These are phyloP conservation scores for Apiospora arundinis DNA, from an alignment of 2,329 filamentous ascomycete species.

Conservation along the genomic window DNA sequence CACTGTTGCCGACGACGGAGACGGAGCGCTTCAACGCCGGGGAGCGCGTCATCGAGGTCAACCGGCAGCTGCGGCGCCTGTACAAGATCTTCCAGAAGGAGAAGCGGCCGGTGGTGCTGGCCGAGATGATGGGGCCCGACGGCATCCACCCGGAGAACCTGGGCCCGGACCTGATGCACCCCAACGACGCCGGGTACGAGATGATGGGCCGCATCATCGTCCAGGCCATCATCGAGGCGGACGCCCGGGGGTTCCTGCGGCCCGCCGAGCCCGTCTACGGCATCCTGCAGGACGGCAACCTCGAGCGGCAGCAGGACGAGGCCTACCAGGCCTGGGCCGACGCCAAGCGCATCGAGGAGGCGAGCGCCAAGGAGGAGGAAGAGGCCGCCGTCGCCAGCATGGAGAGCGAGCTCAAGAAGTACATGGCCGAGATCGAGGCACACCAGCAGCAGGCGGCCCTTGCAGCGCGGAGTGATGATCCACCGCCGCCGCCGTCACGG, in stretches of 20 bases:
- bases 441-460: neutral
- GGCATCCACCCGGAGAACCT: conserved; percentile 32
- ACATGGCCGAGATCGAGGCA: neutral
- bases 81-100: conserved; percentile 30
- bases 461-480: neutral
- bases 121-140: conserved; percentile 33
- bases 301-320: conserved; percentile 32
- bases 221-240: conserved; percentile 41
- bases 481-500: neutral
- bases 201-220: conserved; percentile 44
- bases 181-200: conserved; percentile 40
- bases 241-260: conserved; percentile 39
- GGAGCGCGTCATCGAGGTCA: conserved; percentile 30
- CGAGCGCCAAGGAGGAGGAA: conserved; percentile 6
- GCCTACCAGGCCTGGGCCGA: conserved; percentile 19
- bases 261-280: conserved; percentile 37
- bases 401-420: conserved; percentile 22
- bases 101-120: conserved; percentile 32
- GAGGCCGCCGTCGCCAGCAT: conserved; percentile 23
- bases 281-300: conserved; percentile 41
- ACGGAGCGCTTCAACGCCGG: conserved; percentile 24
- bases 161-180: conserved; percentile 33
- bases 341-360: conserved; percentile 10
- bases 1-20: conserved; percentile 33
- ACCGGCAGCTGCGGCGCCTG: conserved; percentile 32